Conservation (phyloP, 2,329 filamentous ascomycete species). For the Fusarium nisikadoi region DNA sequence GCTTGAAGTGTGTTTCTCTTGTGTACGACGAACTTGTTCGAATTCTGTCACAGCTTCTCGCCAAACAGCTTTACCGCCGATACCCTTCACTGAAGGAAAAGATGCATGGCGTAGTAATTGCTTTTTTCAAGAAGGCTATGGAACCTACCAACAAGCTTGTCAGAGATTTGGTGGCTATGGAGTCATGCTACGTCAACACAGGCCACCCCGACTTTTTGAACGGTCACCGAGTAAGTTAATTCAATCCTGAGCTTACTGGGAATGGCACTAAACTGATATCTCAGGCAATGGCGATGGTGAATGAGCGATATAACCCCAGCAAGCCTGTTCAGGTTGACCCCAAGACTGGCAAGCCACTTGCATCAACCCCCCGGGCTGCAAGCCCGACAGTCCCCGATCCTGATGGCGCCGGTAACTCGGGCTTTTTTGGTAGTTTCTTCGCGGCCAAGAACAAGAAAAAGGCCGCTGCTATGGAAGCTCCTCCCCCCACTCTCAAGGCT, state of each 20-base stretch:
- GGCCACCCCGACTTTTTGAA: conserved; percentile 98
- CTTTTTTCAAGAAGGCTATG: conserved; percentile 98
- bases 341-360: conserved; percentile 95
- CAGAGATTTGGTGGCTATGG: conserved; percentile 91
- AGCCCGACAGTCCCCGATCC: conserved; percentile 75
- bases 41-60: conserved; percentile 88
- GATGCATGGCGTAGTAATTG: conserved; percentile 90
- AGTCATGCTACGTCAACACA: conserved; percentile 97
- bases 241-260: background rate
- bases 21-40: conserved; percentile 98
- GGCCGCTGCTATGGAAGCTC: conserved; percentile 99
- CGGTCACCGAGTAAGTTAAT: conserved; percentile 77
- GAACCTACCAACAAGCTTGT: conserved; percentile 98
- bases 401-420: conserved; percentile 67
- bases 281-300: conserved; percentile 95
- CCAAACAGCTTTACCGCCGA: conserved; percentile 88
- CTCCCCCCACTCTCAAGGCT: conserved; percentile 91
- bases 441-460: conserved; percentile 99
- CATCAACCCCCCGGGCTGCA: conserved; percentile 74
- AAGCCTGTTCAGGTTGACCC: conserved; percentile 97
- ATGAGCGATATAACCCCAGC: conserved; percentile 83
- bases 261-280: conserved; percentile 13
- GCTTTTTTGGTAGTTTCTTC: conserved; percentile 99
- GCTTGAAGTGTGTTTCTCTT: conserved; percentile 94
- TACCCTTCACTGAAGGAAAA: conserved; percentile 98